phyloP scores from a whole-genome alignment of 2,329 filamentous ascomycete genomes.

The Phaeophleospora eucalypticola region DNA sequence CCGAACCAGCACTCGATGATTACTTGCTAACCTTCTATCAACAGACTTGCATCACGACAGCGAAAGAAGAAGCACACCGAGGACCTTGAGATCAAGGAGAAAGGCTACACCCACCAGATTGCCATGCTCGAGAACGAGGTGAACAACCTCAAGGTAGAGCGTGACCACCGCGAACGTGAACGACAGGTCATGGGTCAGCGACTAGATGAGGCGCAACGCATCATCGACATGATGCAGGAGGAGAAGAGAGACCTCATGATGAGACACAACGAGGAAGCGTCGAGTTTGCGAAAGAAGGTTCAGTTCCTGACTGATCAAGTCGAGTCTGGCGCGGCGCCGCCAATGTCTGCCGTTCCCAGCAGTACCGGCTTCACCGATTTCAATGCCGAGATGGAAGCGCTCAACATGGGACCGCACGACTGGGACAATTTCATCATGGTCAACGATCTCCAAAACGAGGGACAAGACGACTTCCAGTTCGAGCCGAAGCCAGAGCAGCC shows the following conservation, averaged over 20 bases:
- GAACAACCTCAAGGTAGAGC: slow-evolving; percentile 58
- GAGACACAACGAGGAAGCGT: slow-evolving; percentile 82
- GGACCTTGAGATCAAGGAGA: slow-evolving; percentile 94
- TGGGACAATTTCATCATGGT: slow-evolving; percentile 83
- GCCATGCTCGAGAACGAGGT: slow-evolving; percentile 75
- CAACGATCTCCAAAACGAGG: slow-evolving; percentile 43
- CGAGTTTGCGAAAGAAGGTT: slow-evolving; percentile 89
- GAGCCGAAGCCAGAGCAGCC: slow-evolving; percentile 37
- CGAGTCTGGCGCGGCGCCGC: slow-evolving; percentile 51
- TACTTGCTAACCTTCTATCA: too few relatives aligned
- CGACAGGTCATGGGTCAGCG: slow-evolving; percentile 56
- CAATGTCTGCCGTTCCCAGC: slow-evolving; percentile 49
- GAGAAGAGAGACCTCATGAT: slow-evolving; percentile 92
- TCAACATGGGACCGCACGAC: slow-evolving; percentile 64
- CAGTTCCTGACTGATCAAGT: slow-evolving; percentile 67
- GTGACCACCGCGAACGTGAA: slow-evolving; percentile 28
- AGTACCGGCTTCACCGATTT: slow-evolving; percentile 63
- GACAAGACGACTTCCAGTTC: slow-evolving; percentile 52
- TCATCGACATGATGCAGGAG: slow-evolving; percentile 70
- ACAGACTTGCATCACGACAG: slow-evolving; percentile 93
- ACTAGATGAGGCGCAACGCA: slow-evolving; percentile 69
- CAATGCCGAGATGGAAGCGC: slow-evolving; percentile 77
- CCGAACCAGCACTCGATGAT: neutral
- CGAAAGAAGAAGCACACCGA: slow-evolving; percentile 98
- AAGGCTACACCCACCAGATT: slow-evolving; percentile 75